Base-by-base conservation (phyloP, 345 rosid species). In the Jatropha curcas region DNA sequence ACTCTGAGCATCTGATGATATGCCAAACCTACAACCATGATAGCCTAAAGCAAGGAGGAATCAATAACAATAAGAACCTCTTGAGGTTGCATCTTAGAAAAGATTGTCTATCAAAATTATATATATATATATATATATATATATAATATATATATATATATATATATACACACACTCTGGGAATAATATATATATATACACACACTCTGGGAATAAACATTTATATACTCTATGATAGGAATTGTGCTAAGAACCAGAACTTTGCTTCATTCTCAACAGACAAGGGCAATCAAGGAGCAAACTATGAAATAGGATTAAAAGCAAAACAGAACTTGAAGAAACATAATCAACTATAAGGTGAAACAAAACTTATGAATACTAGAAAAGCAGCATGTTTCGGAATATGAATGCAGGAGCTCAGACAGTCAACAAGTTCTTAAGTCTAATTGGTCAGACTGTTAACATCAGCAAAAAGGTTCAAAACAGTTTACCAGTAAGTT, bases 21-120 rank as follows among this genome's bases (percentile, higher is more conserved):
- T 71, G 24, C 77, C 79, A 76, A 71, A 72, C 58, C 76, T 77
- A 61, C 76, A 60, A 66, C 76, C 74, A 25, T 48, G 77, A 71
- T 70, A 77, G 67, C 93, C 97, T 90, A 80, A 28, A 67, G 19
- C 65, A 58, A 20, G 60, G 51, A 68, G 62, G 69, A 39, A 61
- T 39, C 17, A 55, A 37, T 19, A 65, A 46, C 56, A 60, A 52
- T 33, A 74, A 67, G 52, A 33, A 14, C 33, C 19, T 0, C 33
- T 19, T 1, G 4, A 25, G 7, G 4, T 1, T 20, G 30, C 41
- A 53, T 14, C 39, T 33, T 8, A 65, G 35, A 34, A 48, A 48
- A 59, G 11, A 28, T 4, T 74, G 19, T 25, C 5, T 41, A 43
- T 31, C 46, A 43, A 19, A 24, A 22, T 51, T 14, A 41, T 28